Percentiles rank a stretch among this genome's conserved stretches.
phyloP scores from a whole-genome alignment of 805 yeast species.

The Lipomyces yamadae region DNA sequence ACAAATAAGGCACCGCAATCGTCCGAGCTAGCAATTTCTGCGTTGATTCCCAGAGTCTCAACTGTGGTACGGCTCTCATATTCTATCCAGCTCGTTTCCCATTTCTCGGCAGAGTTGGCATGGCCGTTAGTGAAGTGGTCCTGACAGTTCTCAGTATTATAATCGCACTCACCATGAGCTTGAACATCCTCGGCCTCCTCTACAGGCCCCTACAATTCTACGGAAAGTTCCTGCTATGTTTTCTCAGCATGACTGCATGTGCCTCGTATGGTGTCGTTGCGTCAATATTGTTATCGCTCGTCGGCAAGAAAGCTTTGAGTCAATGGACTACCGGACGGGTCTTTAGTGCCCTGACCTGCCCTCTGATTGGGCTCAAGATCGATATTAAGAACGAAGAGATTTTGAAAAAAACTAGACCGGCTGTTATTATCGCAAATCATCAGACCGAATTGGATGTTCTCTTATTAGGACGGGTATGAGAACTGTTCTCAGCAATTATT shows the following conservation, averaged over 20 bases:
- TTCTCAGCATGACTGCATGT: constrained; percentile 41
- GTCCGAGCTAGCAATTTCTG: not conserved
- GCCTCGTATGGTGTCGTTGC: constrained; percentile 51
- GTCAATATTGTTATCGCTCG: constrained; percentile 64
- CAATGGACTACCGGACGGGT: constrained; percentile 91
- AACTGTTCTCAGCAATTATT: no score
- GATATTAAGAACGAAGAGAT: constrained; percentile 69
- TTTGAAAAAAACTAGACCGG: constrained; percentile 61
- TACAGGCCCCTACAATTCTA: constrained; percentile 46
- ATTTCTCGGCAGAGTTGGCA: constrained; percentile 3
- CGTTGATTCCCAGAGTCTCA: not conserved
- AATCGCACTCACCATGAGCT: constrained; percentile 21
- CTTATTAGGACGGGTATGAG: constrained; percentile 62
- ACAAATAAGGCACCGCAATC: not conserved
- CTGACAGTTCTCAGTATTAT: constrained; percentile 14
- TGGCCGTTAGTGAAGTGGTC: constrained; percentile 36
- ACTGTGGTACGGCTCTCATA: not conserved
- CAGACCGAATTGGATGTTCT: constrained; percentile 87
- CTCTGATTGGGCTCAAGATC: constrained; percentile 70
- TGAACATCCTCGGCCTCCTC: constrained; percentile 36
- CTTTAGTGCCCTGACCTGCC: constrained; percentile 66
- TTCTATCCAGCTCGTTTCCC: not conserved
- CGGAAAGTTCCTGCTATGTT: constrained; percentile 43
- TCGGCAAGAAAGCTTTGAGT: constrained; percentile 77
- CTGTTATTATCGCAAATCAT: constrained; percentile 83